Evolutionary conservation across 306 rosid species (phyloP), one percentile per base, ranked within the genome.

Genomic region (Dalbergia cochinchinensis): DNA sequence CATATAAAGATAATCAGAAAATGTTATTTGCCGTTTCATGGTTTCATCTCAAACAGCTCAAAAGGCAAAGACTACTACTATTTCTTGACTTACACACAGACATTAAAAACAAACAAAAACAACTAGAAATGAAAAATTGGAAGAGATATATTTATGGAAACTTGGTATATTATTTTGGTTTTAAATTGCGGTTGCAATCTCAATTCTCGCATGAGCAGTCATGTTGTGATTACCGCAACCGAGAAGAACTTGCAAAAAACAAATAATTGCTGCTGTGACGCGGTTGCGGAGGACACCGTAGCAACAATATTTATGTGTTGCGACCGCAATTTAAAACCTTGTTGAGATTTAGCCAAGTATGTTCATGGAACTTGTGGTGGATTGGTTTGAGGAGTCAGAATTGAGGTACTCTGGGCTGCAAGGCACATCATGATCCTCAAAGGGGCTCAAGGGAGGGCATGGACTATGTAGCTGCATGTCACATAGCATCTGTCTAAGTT

Each of bases 401-500:
- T 71, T 76, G 51, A 68, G 75, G 66, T 48, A 64, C 3, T 81
- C 70, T 13, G 94, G 81, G 87, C 42, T 88, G 77, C 84, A 73
- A 20, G 87, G 84, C 20, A 85, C 82, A 82, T 47, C 22, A n/a
- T 54, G 22, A 54, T 88, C 97, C 9, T 89, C 89, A 19, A 90
- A 78, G 74, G 92, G 90, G 79, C 88, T 76, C 18, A 94, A 71
- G 71, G 54, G 57, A 68, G 88, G 83, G 41, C 81, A 85, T 7
- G 95, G 91, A 79, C 90, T 88, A n/a, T 68, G 82, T 10, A 91
- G 62, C 71, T 86, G 89, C 86, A 92, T 73, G 82, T 89, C 97
- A 65, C 85, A 86, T 4, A 95, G 71, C 97, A 92, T 83, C 79
- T 90, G 94, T 8, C 94, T 86, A 82, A 96, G 99, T 37, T 89